phyloP scores from a whole-genome alignment of 2,329 filamentous ascomycete species.

The Teratosphaeria pseudoeucalypti region DNA sequence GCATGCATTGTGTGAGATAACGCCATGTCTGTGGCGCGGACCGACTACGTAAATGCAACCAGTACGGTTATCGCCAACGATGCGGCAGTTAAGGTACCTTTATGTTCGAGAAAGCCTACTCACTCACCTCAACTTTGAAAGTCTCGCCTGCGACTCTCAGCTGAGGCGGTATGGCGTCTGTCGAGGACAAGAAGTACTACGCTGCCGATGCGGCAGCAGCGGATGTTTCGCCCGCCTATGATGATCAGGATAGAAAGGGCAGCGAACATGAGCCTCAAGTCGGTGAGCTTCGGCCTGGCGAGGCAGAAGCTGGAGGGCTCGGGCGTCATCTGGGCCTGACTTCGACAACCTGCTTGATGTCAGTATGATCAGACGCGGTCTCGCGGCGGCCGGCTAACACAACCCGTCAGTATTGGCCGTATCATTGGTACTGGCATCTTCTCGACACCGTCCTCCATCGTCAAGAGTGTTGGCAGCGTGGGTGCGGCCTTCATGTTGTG shows the following conservation, averaged over 20 bases:
- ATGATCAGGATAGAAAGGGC: background rate
- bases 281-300: background rate
- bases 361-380: background rate
- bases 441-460: slow-evolving; percentile 50
- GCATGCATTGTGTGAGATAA: background rate
- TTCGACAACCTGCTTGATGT: background rate
- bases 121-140: background rate
- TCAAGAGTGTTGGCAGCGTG: slow-evolving; percentile 48
- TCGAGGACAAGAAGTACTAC: background rate
- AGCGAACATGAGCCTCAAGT: background rate
- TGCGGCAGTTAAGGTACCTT: background rate
- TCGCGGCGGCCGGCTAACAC: background rate
- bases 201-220: background rate
- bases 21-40: background rate
- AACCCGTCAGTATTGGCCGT: slow-evolving; percentile 49
- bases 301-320: background rate
- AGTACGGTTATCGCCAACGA: background rate
- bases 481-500: slow-evolving; percentile 54
- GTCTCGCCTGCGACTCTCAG: background rate
- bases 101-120: background rate
- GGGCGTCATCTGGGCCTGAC: background rate
- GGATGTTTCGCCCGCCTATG: background rate
- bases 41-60: background rate
- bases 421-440: slow-evolving; percentile 60
- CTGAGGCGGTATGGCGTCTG: background rate